A percentile compares a stretch with the other conserved stretches of the same genome.
Evolutionary conservation across 1,284 basidiomycete species (phyloP).

Genomic region (Golubevia pallescens): DNA sequence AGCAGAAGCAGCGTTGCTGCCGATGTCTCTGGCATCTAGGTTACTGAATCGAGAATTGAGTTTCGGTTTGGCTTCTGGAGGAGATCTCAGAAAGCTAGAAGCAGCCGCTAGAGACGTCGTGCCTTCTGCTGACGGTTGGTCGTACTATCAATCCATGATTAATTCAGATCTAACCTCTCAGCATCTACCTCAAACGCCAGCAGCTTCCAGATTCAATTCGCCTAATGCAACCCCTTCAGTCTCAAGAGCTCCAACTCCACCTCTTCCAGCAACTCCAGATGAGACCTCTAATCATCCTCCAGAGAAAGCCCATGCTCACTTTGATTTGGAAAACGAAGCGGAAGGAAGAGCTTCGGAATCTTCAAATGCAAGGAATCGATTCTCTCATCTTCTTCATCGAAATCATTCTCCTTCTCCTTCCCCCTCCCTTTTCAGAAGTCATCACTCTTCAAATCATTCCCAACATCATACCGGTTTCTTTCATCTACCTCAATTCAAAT

Average conservation of each 20-base stretch:
- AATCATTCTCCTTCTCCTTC: too few species aligned
- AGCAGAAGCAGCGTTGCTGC: slow-evolving; percentile 71
- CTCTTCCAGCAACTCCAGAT: too few species aligned
- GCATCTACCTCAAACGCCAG: slow-evolving; percentile 26
- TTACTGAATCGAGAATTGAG: slow-evolving; percentile 73
- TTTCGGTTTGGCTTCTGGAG: slow-evolving; percentile 72
- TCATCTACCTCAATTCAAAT: slow-evolving; percentile 10
- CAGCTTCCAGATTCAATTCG: slow-evolving; percentile 5
- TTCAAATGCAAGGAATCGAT: too few species aligned
- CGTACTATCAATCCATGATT: slow-evolving; percentile 67
- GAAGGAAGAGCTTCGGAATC: too few species aligned
- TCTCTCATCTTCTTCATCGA: too few species aligned
- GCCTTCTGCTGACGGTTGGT: slow-evolving; percentile 73
- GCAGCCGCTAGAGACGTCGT: slow-evolving; percentile 28
- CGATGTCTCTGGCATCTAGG: slow-evolving; percentile 70
- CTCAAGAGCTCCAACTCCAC: too few species aligned
- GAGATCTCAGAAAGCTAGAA: slow-evolving; percentile 71
- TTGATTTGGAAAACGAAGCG: too few species aligned
- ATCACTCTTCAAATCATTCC: too few species aligned
- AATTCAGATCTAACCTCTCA: slow-evolving; percentile 27
- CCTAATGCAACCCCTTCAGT: slow-evolving; percentile 3
- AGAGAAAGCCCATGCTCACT: too few species aligned
- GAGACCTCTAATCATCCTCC: too few species aligned
- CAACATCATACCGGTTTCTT: too few species aligned
- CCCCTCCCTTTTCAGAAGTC: too few species aligned